phyloP scores from a whole-genome alignment of 129 eudicot species.

The Pulicaria dysenterica region DNA sequence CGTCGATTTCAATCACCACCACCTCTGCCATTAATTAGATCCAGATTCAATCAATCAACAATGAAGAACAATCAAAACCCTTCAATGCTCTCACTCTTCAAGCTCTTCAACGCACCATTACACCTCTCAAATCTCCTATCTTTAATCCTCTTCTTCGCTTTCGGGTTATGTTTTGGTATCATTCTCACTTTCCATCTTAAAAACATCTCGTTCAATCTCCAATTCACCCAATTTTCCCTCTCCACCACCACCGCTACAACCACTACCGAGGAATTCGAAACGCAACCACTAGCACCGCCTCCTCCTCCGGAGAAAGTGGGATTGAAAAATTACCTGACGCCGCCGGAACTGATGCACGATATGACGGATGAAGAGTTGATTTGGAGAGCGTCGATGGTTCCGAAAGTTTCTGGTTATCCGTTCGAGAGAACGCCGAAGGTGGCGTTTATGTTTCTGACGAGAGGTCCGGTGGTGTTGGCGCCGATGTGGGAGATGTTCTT shows the following conservation, averaged over 20 bases:
- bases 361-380: conserved; percentile 63
- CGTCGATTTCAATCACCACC: conserved; percentile 2
- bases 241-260: conserved; percentile 10
- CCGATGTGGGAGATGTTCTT: conserved; percentile 77
- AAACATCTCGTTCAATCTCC: conserved; percentile 49
- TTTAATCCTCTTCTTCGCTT: conserved; percentile 46
- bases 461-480: conserved; percentile 59
- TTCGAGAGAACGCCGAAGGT: conserved; percentile 46
- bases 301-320: conserved; percentile 18
- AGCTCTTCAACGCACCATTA: conserved; percentile 39
- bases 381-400: conserved; percentile 73
- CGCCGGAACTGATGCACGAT: conserved; percentile 47
- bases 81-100: conserved; percentile 20
- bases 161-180: conserved; percentile 62
- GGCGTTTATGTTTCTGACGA: conserved; percentile 71
- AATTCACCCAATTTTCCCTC: conserved; percentile 40
- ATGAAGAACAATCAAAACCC: conserved; percentile 44
- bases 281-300: conserved; percentile 7
- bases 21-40: background rate
- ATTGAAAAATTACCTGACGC: conserved; percentile 21
- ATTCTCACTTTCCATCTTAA: conserved; percentile 46
- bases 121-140: conserved; percentile 50
- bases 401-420: conserved; percentile 47
- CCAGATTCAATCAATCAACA: background rate
- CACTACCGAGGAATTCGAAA: background rate